Evolutionary conservation across 192 early-diverging fungal genomes (phyloP), one percentile per base, ranked within the genome.

Genomic region (Chytriomyces hyalinus): DNA sequence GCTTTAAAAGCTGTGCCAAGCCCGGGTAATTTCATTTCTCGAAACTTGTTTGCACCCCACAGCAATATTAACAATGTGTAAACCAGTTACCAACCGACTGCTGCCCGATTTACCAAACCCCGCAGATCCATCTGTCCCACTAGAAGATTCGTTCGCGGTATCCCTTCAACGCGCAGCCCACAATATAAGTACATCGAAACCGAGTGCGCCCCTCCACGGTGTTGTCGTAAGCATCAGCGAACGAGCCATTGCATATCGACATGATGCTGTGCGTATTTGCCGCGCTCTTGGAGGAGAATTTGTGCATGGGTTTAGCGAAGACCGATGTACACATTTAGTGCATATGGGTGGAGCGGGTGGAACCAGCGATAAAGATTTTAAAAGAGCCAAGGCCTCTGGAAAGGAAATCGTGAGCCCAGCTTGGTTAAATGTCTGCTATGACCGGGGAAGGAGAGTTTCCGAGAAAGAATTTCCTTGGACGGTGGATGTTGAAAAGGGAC

Each of bases 391-490:
- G 3, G 10, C 53, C 13, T 53, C n/a, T 63, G 61, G 78, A 15
- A 80, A 75, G 43, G 59, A 24, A n/a, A 78, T 86, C 44, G 83
- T 86, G 6, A 80, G 77, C 5, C 84, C 84, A 15, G 53, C 44
- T 15, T 86, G 85, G 85, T 67, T 86, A 51, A 6, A 51, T 26
- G 68, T 70, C 59, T 86, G 85, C 62, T 17, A 49, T 6, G 81
- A 80, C 24, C 44, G 26, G 10, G 80, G 81, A n/a, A 6, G 70
- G 45, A 48, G 81, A 43, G 80, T 85, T 0, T 47, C 71, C 2
- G 85, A 86, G 72, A 63, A 11, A 4, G 85, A 86, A 28, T 86
- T 70, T 69, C 85, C 85, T 26, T 84, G 82, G 66, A 85, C 81
- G 6, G 83, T 75, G 22, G 80, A 85, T 67, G 73, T 84, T 11